Evolutionary conservation across 1,284 basidiomycete species (phyloP).

Genomic region (Coriolopsis trogii): DNA sequence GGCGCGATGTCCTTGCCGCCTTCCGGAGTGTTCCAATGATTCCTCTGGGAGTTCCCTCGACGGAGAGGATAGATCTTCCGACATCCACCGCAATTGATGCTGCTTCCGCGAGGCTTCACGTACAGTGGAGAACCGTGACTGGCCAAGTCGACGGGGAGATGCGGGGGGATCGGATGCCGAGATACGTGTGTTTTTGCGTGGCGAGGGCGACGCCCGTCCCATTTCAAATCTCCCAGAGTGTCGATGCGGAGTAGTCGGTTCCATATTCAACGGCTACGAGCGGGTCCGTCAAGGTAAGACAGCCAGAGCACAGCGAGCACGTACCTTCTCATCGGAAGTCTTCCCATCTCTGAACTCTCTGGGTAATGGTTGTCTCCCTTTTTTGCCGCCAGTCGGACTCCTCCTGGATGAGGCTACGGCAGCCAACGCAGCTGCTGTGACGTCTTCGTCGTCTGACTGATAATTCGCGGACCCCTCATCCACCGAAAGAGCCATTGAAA

Average conservation of each 20-base stretch:
- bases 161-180: constrained; percentile 30
- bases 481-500: constrained; percentile 38
- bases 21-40: constrained; percentile 30
- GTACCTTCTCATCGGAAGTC: constrained; percentile 48
- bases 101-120: constrained; percentile 49
- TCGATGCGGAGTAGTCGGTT: constrained; percentile 30
- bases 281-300: constrained; percentile 10
- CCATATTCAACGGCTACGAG: constrained; percentile 13
- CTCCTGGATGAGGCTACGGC: constrained; percentile 59
- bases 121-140: constrained; percentile 45
- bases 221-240: constrained; percentile 14
- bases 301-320: constrained; percentile 24
- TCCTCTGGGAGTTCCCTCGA: constrained; percentile 35
- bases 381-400: constrained; percentile 47
- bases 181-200: constrained; percentile 23
- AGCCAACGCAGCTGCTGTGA: constrained; percentile 60
- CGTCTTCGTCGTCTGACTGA: constrained; percentile 38
- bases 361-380: constrained; percentile 59
- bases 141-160: constrained; percentile 35
- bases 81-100: constrained; percentile 56
- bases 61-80: constrained; percentile 37
- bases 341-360: constrained; percentile 55
- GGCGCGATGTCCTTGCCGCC: constrained; percentile 52
- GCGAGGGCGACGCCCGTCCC: constrained; percentile 29
- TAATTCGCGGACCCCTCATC: constrained; percentile 24